Conservation (phyloP, 169 alveolate genomes). For the Eimeria brunetti region DNA sequence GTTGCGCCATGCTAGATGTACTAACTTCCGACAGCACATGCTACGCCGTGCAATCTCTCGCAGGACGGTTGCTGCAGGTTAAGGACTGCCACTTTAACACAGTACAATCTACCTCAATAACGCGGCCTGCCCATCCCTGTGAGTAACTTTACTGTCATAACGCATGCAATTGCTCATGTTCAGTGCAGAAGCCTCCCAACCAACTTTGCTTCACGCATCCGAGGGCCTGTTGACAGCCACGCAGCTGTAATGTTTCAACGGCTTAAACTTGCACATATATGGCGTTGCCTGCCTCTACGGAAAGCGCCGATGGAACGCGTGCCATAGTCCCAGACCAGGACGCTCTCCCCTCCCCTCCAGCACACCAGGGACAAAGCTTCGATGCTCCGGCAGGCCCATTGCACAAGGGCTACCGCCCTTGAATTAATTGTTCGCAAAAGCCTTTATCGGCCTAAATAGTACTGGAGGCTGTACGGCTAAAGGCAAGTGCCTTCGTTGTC, state of each 20-base stretch:
- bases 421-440: too few species aligned
- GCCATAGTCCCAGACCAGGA: not conserved
- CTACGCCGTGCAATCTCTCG: not conserved
- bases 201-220: not conserved
- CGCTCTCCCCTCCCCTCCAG: not conserved
- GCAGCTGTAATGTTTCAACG: not conserved
- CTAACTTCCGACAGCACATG: not conserved
- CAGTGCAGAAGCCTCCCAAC: too few species aligned
- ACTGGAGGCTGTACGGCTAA: too few species aligned
- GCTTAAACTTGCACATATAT: not conserved
- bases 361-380: not conserved
- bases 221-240: not conserved
- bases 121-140: not conserved
- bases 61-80: not conserved
- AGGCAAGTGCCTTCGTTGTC: not conserved
- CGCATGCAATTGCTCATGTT: not conserved
- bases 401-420: not conserved
- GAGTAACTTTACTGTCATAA: not conserved
- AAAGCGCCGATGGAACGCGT: not conserved
- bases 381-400: not conserved
- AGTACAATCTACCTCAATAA: not conserved
- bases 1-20: not conserved
- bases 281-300: not conserved
- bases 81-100: not conserved
- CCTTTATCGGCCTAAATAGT: too few species aligned